Conservation (phyloP, 371 early-diverging fungal genomes). For the Rhizopus microsporus region DNA sequence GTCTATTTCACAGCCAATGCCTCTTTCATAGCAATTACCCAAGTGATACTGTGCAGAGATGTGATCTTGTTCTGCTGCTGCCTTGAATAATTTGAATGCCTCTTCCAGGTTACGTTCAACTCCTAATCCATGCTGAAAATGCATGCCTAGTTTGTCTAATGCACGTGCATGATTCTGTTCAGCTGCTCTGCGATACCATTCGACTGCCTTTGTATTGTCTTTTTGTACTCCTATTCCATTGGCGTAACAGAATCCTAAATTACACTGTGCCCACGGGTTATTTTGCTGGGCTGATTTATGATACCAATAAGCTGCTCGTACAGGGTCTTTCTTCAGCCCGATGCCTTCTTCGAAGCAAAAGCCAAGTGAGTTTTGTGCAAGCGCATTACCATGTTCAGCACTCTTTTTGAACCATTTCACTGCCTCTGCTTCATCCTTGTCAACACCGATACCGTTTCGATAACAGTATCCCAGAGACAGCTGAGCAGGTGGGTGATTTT, state of each 20-base stretch:
- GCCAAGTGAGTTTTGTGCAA: constrained; percentile 84
- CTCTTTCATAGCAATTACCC: constrained; percentile 65
- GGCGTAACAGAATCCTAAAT: constrained; percentile 84
- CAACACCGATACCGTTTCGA: constrained; percentile 70
- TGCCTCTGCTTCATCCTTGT: constrained; percentile 61
- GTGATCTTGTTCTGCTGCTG: constrained; percentile 66
- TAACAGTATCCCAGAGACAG: constrained; percentile 84
- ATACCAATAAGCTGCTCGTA: constrained; percentile 82
- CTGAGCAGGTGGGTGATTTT: constrained; percentile 68
- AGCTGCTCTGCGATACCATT: constrained; percentile 74
- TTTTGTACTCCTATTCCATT: constrained; percentile 74
- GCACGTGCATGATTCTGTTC: constrained; percentile 67
- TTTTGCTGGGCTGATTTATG: constrained; percentile 73
- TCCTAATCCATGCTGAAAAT: constrained; percentile 77
- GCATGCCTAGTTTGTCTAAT: constrained; percentile 84
- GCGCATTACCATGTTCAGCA: constrained; percentile 69
- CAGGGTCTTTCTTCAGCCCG: constrained; percentile 63
- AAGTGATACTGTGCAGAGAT: constrained; percentile 62
- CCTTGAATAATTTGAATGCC: constrained; percentile 60
- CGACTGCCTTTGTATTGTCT: constrained; percentile 63
- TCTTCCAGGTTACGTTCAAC: constrained; percentile 50
- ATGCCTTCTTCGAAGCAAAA: constrained; percentile 81
- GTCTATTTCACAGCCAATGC: constrained; percentile 61
- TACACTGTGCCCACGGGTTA: constrained; percentile 87
- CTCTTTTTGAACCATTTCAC: constrained; percentile 67